These are phyloP conservation scores for Claviceps capensis DNA, from an alignment of 2,329 filamentous ascomycete genomes.

Conservation along the genomic window DNA sequence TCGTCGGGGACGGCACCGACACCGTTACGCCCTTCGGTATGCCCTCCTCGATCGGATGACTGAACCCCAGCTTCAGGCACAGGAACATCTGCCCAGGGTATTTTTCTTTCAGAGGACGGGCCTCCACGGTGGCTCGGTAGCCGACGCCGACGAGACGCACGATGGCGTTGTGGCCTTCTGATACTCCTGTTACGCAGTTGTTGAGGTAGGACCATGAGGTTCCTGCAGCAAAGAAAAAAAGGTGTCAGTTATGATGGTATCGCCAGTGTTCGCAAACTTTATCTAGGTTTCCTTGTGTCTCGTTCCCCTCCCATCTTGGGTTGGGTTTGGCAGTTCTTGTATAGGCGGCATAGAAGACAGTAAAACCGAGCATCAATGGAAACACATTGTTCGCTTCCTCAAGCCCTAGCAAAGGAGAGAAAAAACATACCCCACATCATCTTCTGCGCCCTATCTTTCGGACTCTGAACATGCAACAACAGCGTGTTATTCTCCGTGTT, in stretches of 20 bases:
- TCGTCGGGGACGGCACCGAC: constrained; percentile 78
- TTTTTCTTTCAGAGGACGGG: constrained; percentile 56
- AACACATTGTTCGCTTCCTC: too few species aligned
- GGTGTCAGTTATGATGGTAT: neutral
- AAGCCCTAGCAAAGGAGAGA: neutral
- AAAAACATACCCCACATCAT: constrained; percentile 78
- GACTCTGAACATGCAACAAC: constrained; percentile 56
- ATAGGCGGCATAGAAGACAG: too few species aligned
- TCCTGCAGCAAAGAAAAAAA: constrained; percentile 34
- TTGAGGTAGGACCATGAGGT: constrained; percentile 82
- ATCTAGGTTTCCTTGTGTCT: neutral
- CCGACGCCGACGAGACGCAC: constrained; percentile 88
- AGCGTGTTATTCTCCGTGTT: constrained; percentile 51
- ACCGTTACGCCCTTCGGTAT: constrained; percentile 75
- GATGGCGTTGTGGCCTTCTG: constrained; percentile 90
- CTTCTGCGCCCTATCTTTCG: constrained; percentile 57
- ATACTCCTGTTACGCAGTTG: constrained; percentile 85
- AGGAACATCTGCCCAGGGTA: constrained; percentile 81
- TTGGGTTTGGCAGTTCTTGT: too few species aligned
- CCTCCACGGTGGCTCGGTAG: constrained; percentile 80
- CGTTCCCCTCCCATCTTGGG: too few species aligned
- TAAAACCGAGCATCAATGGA: too few species aligned
- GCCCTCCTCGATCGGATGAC: constrained; percentile 83
- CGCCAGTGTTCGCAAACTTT: too few species aligned
- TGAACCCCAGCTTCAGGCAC: constrained; percentile 89